Evolutionary conservation across 1,284 basidiomycete genomes (phyloP).

Genomic region (Ganoderma lingzhi): DNA sequence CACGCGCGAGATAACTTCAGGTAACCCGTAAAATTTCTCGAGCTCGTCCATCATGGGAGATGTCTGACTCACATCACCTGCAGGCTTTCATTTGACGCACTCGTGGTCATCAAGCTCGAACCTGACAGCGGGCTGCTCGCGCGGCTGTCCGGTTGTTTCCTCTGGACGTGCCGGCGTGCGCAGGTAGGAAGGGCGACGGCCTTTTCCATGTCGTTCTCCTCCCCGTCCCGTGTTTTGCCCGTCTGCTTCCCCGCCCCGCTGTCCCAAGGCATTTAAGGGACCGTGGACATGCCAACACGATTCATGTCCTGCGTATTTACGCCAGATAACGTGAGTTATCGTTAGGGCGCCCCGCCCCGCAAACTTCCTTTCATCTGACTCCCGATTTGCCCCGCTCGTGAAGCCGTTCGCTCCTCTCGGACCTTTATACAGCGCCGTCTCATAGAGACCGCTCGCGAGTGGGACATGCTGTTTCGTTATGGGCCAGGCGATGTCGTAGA

Average conservation of each 20-base stretch:
- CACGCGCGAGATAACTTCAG: background rate
- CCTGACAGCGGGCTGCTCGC: conserved; percentile 28
- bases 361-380: background rate
- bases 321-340: conserved; percentile 6
- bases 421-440: background rate
- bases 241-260: conserved; percentile 17
- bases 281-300: background rate
- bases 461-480: background rate
- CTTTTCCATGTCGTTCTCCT: conserved; percentile 16
- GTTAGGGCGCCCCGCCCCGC: conserved; percentile 2
- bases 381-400: background rate
- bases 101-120: conserved; percentile 24
- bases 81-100: conserved; percentile 32
- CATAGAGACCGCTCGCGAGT: background rate
- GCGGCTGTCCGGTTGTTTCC: conserved; percentile 25
- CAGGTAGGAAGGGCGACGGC: conserved; percentile 31
- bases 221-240: conserved; percentile 21
- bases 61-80: conserved; percentile 31
- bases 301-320: background rate
- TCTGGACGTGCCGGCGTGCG: conserved; percentile 23
- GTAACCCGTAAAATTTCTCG: conserved; percentile 11
- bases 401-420: background rate
- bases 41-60: conserved; percentile 19
- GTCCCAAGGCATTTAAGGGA: conserved; percentile 5
- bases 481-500: background rate